phyloP scores from a whole-genome alignment of 768 basidiomycete species.

The Leccinum aurantiacum region DNA sequence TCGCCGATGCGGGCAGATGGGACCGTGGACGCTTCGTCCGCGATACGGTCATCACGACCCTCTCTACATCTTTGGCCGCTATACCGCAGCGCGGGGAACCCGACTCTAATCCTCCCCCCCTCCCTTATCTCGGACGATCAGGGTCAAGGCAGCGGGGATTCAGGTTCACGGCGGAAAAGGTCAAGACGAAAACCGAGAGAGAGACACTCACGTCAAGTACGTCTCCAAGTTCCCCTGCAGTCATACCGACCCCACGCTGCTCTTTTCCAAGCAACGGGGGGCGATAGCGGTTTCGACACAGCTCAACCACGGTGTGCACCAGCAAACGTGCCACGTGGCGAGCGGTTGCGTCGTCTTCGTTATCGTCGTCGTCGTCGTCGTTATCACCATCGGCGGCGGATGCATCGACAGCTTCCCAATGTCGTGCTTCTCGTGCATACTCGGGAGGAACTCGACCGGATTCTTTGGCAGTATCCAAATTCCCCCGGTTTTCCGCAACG shows the following conservation, averaged over 20 bases:
- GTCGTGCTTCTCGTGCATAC: conserved; percentile 1
- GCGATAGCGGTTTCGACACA: conserved; percentile 26
- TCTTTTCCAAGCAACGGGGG: conserved; percentile 4
- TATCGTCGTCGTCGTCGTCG: neutral
- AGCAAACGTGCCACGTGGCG: conserved; percentile 21
- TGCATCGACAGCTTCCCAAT: conserved; percentile 2
- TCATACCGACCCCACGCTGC: conserved; percentile 22
- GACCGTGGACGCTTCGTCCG: conserved; percentile 3
- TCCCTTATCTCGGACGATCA: conserved; percentile 13
- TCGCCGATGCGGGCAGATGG: conserved; percentile 17
- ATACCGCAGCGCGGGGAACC: conserved; percentile 10
- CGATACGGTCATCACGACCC: conserved; percentile 4
- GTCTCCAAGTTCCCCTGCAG: conserved; percentile 32
- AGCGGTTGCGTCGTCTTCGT: conserved; percentile 2
- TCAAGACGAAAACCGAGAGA: neutral
- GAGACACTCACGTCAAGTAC: conserved; percentile 33
- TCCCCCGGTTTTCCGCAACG: conserved; percentile 12
- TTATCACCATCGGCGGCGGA: conserved; percentile 5
- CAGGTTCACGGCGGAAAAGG: neutral
- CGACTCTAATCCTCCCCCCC: conserved; percentile 8
- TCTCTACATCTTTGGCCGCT: conserved; percentile 17
- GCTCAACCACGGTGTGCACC: conserved; percentile 23
- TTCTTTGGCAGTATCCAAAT: conserved; percentile 3
- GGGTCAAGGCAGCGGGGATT: conserved; percentile 16
- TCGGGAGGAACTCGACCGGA: conserved; percentile 15